Percentiles rank a stretch among this genome's conserved stretches.
phyloP scores from a whole-genome alignment of 108 stramenopile genomes.

The Aurantiochytrium sp. region DNA sequence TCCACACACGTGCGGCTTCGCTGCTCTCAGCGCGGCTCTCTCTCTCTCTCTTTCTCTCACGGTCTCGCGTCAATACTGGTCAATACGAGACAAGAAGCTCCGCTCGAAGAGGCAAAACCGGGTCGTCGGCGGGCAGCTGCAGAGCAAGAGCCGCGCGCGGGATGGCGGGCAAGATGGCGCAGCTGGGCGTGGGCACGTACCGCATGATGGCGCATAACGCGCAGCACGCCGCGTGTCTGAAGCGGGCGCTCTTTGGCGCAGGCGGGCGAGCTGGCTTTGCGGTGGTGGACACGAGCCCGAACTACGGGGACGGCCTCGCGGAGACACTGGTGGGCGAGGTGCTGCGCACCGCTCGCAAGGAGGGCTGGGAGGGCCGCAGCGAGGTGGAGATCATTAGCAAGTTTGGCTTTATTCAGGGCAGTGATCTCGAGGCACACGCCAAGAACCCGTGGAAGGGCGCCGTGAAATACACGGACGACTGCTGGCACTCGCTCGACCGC shows the following conservation, averaged over 20 bases:
- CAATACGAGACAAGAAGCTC: too few relatives aligned
- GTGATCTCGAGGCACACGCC: neutral
- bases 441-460: neutral
- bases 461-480: slow-evolving; percentile 5
- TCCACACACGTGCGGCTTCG: too few relatives aligned
- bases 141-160: too few relatives aligned
- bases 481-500: neutral
- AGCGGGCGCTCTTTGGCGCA: neutral
- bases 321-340: neutral
- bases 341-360: neutral
- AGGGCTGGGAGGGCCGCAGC: neutral
- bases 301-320: neutral
- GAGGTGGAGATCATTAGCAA: neutral
- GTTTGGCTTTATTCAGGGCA: slow-evolving; percentile 3
- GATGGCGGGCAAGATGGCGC: neutral
- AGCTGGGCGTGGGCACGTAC: neutral
- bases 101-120: too few relatives aligned
- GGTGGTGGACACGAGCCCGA: slow-evolving; percentile 6
- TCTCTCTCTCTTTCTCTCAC: too few relatives aligned
- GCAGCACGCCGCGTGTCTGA: neutral
- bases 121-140: too few relatives aligned
- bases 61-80: too few relatives aligned
- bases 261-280: neutral
- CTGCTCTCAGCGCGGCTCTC: too few relatives aligned
- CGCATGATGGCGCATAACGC: neutral